Base-by-base conservation (phyloP, 176 grass and related monocot species). In the Pharus latifolius region DNA sequence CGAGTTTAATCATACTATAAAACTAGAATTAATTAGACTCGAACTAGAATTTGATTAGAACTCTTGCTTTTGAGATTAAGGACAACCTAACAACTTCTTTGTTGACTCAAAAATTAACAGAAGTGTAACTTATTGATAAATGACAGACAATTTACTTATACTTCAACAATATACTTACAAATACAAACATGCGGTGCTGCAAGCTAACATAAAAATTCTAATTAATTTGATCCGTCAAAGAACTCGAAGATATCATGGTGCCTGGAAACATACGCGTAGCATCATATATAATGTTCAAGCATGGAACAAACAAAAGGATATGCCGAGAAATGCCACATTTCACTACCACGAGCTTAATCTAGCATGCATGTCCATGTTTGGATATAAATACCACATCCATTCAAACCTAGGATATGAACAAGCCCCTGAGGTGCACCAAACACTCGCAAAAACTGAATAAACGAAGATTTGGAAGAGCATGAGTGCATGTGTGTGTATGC, bases 301-400 rank as follows among this genome's bases (percentile, higher is more conserved):
- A 74, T 46, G 49, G 61, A 45, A 73, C 43, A 79, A 68, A 60
- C 56, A 74, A 32, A 67, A 67, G 14, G 69, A 69, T 80, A 80
- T 85, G 82, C 82, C 13, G 45, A n/a, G n/a, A n/a, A n/a, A 46
- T 79, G 47, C 61, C 60, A 60, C n/a, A 27, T 9, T 63, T 31
- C 5, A 15, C 28, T 41, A 11, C 33, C 66, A 44, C 3, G 6
- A 5, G 3, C n/a, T 34, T 19, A 61, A 44, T 33, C 18, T 17
- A 53, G 45, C 51, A 66, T n/a, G n/a, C n/a, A 51, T 8, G 49
- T 43, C 16, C 72, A 53, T 64, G 43, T 4, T 46, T 37, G 35
- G 44, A 79, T 85, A 79, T 85, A 85, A 74, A 85, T 79, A 79
- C 69, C 13, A 1, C 42, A 22, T 55, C 6, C n/a, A 62, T 37